Percentiles rank a stretch among this genome's conserved stretches.
Conservation (phyloP, 78 protist genomes). For the Polysphondylium violaceum region DNA sequence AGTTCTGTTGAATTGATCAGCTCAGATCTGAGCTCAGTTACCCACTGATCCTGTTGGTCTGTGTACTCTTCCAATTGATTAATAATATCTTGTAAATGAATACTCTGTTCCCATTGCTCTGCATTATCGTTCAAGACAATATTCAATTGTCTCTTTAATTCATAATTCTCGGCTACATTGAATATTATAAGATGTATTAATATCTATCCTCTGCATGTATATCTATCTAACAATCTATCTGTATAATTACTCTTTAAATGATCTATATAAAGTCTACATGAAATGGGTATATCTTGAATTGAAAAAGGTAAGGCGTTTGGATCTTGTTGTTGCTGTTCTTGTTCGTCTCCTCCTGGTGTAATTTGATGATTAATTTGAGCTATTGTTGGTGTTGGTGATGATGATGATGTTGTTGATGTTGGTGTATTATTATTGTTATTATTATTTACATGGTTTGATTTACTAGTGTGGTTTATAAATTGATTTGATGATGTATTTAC, state of each 20-base stretch:
- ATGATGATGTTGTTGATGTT: not conserved
- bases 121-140: constrained; percentile 47
- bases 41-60: constrained; percentile 3
- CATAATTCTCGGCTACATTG: constrained; percentile 11
- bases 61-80: constrained; percentile 15
- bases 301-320: constrained; percentile 10
- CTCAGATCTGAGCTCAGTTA: not conserved
- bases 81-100: not conserved
- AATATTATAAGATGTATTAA: not conserved
- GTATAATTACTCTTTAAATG: constrained; percentile 11
- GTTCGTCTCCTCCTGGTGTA: not conserved
- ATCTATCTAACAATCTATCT: not conserved
- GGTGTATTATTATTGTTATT: not conserved
- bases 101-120: constrained; percentile 34
- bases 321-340: constrained; percentile 37
- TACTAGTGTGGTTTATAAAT: not conserved
- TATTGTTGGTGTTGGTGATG: not conserved
- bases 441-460: not conserved
- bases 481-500: not conserved
- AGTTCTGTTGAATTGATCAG: constrained; percentile 23
- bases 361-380: not conserved
- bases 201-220: not conserved
- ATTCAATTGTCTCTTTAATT: constrained; percentile 42
- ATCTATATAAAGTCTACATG: constrained; percentile 32
- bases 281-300: constrained; percentile 14